Percentiles rank a stretch among this genome's conserved stretches.
These are phyloP conservation scores for Ceratocystis lukuohia DNA, from an alignment of 2,329 filamentous ascomycete genomes.

Conservation along the genomic window DNA sequence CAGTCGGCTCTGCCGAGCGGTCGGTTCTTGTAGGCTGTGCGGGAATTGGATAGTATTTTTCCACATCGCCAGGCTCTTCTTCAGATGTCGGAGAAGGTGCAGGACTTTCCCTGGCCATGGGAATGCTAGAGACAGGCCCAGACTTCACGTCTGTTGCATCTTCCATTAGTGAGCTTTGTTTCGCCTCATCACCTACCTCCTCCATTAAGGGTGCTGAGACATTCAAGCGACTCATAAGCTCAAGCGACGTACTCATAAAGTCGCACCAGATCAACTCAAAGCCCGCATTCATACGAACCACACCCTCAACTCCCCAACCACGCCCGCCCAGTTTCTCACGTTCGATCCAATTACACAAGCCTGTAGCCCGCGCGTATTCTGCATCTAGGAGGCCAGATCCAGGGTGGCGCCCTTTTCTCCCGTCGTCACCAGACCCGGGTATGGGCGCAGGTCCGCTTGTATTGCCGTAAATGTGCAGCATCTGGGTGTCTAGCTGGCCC, in stretches of 20 bases:
- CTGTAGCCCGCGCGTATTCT: conserved; percentile 36
- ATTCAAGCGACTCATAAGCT: conserved; percentile 33
- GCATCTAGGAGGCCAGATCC: conserved; percentile 27
- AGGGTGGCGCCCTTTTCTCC: background rate
- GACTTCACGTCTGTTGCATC: background rate
- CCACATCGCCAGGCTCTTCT: conserved; percentile 13
- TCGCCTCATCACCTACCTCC: conserved; percentile 10
- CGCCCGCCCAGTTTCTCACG: conserved; percentile 30
- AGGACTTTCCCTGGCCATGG: background rate
- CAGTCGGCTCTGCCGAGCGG: conserved; percentile 22
- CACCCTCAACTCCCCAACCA: conserved; percentile 37
- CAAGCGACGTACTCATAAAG: conserved; percentile 32
- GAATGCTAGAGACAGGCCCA: background rate
- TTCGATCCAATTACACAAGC: conserved; percentile 35
- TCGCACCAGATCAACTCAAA: conserved; percentile 42
- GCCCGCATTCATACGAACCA: conserved; percentile 39
- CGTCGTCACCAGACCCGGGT: background rate
- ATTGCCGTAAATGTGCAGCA: conserved; percentile 37
- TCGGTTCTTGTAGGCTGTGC: conserved; percentile 28
- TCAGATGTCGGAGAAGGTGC: background rate
- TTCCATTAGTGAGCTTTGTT: background rate
- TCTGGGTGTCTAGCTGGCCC: conserved; percentile 36
- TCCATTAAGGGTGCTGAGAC: conserved; percentile 30
- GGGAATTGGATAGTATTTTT: conserved; percentile 27
- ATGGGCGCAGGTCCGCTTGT: conserved; percentile 26